These are phyloP conservation scores for Vitis amurensis DNA, from an alignment of 164 flowering plant species.

Conservation along the genomic window DNA sequence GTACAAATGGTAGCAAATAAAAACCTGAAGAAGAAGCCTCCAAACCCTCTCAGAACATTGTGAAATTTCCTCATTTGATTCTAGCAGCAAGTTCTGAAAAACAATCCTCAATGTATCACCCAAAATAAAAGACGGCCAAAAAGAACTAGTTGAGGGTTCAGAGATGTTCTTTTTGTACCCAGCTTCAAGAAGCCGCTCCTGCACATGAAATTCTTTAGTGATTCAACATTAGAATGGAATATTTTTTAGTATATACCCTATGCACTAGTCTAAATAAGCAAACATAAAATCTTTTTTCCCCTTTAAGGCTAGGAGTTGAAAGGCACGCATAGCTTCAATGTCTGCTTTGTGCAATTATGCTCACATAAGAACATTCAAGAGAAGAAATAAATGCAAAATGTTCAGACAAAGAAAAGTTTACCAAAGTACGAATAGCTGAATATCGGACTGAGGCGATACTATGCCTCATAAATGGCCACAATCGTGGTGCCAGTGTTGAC, in stretches of 20 bases:
- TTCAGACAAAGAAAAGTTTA: slow-evolving; percentile 23
- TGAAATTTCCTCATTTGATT: slow-evolving; percentile 79
- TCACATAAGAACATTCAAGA: too few relatives aligned
- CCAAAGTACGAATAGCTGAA: slow-evolving; percentile 93
- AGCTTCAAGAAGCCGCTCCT: slow-evolving; percentile 95
- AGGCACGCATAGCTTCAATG: too few relatives aligned
- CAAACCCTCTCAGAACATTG: slow-evolving; percentile 92
- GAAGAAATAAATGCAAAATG: background rate
- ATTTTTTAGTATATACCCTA: too few relatives aligned
- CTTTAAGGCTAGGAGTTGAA: too few relatives aligned
- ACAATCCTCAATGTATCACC: slow-evolving; percentile 94
- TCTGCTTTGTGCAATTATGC: too few relatives aligned
- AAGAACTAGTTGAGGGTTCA: slow-evolving; percentile 44
- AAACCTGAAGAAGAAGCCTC: slow-evolving; percentile 88
- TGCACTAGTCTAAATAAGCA: background rate
- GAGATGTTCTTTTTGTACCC: slow-evolving; percentile 51
- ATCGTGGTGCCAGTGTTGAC: slow-evolving; percentile 83
- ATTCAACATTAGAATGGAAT: background rate
- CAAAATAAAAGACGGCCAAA: slow-evolving; percentile 91
- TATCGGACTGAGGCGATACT: slow-evolving; percentile 88
- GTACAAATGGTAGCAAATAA: background rate
- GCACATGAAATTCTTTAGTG: slow-evolving; percentile 16
- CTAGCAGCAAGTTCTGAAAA: slow-evolving; percentile 89
- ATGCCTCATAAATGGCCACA: slow-evolving; percentile 99
- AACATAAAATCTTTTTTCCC: background rate